A percentile compares a stretch with the other conserved stretches of the same genome.
Conservation (phyloP, 768 basidiomycete genomes). For the Harrya chromipes region DNA sequence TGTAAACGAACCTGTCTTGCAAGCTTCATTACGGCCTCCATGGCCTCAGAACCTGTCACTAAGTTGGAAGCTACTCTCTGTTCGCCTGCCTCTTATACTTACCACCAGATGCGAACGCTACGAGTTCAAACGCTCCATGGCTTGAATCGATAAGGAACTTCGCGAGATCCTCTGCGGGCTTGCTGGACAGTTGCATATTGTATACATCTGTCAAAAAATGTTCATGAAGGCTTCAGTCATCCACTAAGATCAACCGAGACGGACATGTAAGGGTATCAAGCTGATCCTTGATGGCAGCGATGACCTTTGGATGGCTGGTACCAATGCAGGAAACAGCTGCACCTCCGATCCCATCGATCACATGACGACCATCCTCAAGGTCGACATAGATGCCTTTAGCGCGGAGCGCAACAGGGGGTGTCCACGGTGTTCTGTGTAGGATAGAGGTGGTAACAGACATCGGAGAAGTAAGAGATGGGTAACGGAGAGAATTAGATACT, state of each 20-base stretch:
- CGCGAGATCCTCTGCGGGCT: conserved; percentile 79
- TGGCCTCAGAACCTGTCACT: conserved; percentile 74
- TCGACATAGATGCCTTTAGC: conserved; percentile 70
- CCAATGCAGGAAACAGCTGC: conserved; percentile 83
- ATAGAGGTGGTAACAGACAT: conserved; percentile 37
- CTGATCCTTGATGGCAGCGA: conserved; percentile 75
- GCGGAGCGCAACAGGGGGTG: conserved; percentile 61
- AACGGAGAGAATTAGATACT: too few species aligned
- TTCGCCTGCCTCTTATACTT: conserved; percentile 11
- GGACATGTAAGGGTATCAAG: conserved; percentile 75
- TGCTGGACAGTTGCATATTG: conserved; percentile 79
- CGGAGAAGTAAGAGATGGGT: background rate
- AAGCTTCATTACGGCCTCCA: conserved; percentile 81
- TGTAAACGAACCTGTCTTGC: conserved; percentile 58
- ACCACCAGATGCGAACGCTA: conserved; percentile 78
- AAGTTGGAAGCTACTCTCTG: background rate
- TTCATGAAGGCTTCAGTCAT: background rate
- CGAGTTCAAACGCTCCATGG: conserved; percentile 69
- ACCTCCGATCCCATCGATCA: conserved; percentile 83
- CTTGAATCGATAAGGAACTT: conserved; percentile 60
- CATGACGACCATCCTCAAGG: conserved; percentile 61
- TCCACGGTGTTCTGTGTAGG: conserved; percentile 72
- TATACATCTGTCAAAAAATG: conserved; percentile 61
- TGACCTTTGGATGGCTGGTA: conserved; percentile 66
- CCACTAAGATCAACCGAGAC: conserved; percentile 21